phyloP scores from a whole-genome alignment of 2,329 filamentous ascomycete genomes.

The Tolypocladium tundrense region DNA sequence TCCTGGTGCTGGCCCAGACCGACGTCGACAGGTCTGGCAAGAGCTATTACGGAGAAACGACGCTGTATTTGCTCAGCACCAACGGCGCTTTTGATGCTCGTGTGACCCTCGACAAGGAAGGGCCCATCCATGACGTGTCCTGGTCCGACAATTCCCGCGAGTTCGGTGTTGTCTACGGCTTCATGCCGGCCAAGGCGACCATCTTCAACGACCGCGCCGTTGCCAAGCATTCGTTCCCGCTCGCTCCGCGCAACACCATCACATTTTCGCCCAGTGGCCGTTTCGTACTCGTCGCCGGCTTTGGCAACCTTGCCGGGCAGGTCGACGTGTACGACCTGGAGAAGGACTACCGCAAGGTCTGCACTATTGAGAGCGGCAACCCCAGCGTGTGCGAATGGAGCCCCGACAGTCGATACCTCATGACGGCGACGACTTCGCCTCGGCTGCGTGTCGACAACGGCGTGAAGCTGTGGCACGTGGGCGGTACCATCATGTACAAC shows the following conservation, averaged over 20 bases:
- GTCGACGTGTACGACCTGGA: conserved; percentile 96
- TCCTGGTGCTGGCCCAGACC: conserved; percentile 93
- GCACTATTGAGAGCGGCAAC: conserved; percentile 90
- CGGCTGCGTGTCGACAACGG: conserved; percentile 94
- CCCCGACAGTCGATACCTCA: conserved; percentile 86
- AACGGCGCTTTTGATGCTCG: conserved; percentile 89
- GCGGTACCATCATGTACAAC: conserved; percentile 84
- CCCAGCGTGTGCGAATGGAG: conserved; percentile 97
- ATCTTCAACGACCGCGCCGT: conserved; percentile 90
- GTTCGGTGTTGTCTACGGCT: conserved; percentile 95
- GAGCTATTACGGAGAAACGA: conserved; percentile 98
- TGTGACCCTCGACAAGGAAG: conserved; percentile 89
- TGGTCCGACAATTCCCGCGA: conserved; percentile 98
- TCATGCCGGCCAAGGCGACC: conserved; percentile 98
- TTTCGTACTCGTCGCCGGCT: conserved; percentile 88
- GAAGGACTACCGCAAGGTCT: conserved; percentile 86
- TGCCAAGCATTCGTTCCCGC: conserved; percentile 72
- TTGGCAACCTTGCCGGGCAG: conserved; percentile 93
- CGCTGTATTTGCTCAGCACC: conserved; percentile 86
- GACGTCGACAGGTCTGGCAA: conserved; percentile 98
- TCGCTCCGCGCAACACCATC: conserved; percentile 88
- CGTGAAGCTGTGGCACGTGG: conserved; percentile 88
- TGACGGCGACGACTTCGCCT: conserved; percentile 96
- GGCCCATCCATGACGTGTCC: conserved; percentile 94
- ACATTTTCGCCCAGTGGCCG: conserved; percentile 87